These are phyloP conservation scores for Suillus hirtellus DNA, from an alignment of 768 basidiomycete genomes.

Conservation along the genomic window DNA sequence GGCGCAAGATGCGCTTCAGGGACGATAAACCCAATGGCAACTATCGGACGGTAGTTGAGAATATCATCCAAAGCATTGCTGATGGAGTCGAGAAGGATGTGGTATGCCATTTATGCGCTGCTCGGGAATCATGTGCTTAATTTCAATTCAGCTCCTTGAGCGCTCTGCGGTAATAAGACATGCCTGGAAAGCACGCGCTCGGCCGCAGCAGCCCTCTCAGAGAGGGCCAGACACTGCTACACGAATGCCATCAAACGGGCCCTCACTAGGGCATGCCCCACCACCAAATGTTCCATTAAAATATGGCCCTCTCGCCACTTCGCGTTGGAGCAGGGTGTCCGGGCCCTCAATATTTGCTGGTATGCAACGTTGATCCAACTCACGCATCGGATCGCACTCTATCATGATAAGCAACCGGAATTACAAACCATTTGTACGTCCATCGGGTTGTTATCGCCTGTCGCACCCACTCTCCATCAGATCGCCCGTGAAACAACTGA, in stretches of 20 bases:
- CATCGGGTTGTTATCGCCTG: constrained; percentile 1
- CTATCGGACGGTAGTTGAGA: constrained; percentile 79
- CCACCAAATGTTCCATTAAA: constrained; percentile 28
- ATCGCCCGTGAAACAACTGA: background rate
- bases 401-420: constrained; percentile 4
- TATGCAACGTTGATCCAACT: constrained; percentile 56
- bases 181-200: constrained; percentile 71
- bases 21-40: constrained; percentile 96
- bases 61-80: constrained; percentile 86
- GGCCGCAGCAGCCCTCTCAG: constrained; percentile 30
- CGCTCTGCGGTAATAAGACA: constrained; percentile 63
- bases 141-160: constrained; percentile 58
- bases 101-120: constrained; percentile 45
- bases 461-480: background rate
- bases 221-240: constrained; percentile 7
- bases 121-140: constrained; percentile 15
- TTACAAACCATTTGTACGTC: constrained; percentile 4
- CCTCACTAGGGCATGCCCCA: constrained; percentile 21
- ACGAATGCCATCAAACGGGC: constrained; percentile 20
- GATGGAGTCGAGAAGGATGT: constrained; percentile 91
- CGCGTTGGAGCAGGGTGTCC: constrained; percentile 73
- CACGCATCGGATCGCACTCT: background rate
- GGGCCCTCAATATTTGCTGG: constrained; percentile 64
- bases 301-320: constrained; percentile 65
- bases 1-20: constrained; percentile 92